These are phyloP conservation scores for Panellus pusillus DNA, from an alignment of 768 basidiomycete genomes.

Conservation along the genomic window DNA sequence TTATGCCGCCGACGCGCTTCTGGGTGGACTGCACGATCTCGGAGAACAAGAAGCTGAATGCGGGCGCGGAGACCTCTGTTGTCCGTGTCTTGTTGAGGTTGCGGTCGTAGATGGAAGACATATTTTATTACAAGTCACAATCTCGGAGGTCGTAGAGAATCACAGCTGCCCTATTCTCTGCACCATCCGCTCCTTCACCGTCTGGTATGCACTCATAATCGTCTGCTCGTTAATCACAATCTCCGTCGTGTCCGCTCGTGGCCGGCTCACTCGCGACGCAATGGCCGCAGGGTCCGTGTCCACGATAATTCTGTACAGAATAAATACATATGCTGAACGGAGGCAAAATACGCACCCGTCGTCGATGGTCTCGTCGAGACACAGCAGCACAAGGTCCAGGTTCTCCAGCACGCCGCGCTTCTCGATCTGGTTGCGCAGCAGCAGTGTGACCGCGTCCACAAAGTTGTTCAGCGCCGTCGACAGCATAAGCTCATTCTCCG, in stretches of 20 bases:
- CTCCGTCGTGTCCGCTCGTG: constrained; percentile 90
- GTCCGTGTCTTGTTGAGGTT: constrained; percentile 84
- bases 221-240: constrained; percentile 99
- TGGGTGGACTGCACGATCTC: constrained; percentile 96
- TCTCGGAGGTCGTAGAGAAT: too few species aligned
- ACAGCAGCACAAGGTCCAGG: constrained; percentile 87
- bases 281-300: constrained; percentile 97
- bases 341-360: constrained; percentile 72
- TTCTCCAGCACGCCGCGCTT: constrained; percentile 94
- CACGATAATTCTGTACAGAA: constrained; percentile 75
- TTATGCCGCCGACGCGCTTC: constrained; percentile 90
- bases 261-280: constrained; percentile 89
- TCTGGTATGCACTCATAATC: constrained; percentile 89
- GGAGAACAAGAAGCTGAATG: constrained; percentile 89
- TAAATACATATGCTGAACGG: neutral
- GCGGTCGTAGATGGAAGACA: constrained; percentile 78
- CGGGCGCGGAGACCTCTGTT: constrained; percentile 78
- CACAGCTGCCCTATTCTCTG: constrained; percentile 81
- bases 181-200: constrained; percentile 81
- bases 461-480: constrained; percentile 81
- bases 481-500: constrained; percentile 96
- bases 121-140: too few species aligned
- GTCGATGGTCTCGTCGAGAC: constrained; percentile 96
- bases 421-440: constrained; percentile 91
- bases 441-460: constrained; percentile 79